Evolutionary conservation across 345 rosid genomes (phyloP), one percentile per base, ranked within the genome.

Genomic region (Excoecaria cochinchinensis): DNA sequence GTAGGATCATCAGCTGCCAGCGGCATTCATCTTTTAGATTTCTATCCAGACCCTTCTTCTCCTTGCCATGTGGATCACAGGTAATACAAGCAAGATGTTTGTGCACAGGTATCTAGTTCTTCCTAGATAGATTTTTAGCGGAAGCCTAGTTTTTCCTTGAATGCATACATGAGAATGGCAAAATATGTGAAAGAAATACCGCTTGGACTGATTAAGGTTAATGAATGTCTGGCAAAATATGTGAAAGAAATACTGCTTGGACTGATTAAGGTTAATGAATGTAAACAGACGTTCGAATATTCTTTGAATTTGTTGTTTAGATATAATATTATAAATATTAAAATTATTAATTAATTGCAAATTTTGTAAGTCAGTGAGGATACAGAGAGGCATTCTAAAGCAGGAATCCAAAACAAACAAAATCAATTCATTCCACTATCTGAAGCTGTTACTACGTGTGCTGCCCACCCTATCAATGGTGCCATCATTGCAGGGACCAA

Each of bases 1-100:
- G 94, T 89, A 42, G 97, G 97, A 56, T 90, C 98, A 63, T 84
- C 87, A 81, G 78, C 87, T 69, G 87, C 86, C 71, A 82, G 82
- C 69, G 99, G 97, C 80, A 86, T 95, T 81, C 92, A 93, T 87
- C 84, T 93, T 80, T 83, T 95, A 85, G 99, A 95, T 83, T 95
- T 95, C 80, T 86, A 88, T 80, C 95, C 99, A 6, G 88, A 89
- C 77, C 24, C 81, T 52, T 85, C 78, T 67, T 95, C 99, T 79
- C 95, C 93, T 38, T 82, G 97, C 85, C 98, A 92, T 65, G 99
- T 95, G 72, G 91, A 95, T 80, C 84, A 81, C 80, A 83, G 80
- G 98, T 95, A 86, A 76, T 24, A 75, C 31, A 50, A 9, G 11
- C 21, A 25, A 46, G 3, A n/a, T 39, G 65, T 44, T 48, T 58